phyloP scores from a whole-genome alignment of 2,329 filamentous ascomycete species.

The Penicillium sp. region DNA sequence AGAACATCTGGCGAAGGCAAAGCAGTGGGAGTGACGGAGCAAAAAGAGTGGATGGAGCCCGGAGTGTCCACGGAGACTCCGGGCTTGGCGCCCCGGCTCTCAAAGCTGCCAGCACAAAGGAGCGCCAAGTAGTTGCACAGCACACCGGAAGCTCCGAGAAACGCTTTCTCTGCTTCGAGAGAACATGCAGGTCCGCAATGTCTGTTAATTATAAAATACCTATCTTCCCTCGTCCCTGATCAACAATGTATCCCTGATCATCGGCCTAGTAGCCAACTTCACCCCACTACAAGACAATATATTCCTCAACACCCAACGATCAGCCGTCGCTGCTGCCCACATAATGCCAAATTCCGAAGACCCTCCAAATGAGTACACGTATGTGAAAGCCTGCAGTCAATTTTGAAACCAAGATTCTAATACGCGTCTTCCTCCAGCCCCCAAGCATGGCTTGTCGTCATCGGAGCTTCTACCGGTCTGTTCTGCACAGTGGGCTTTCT shows the following conservation, averaged over 20 bases:
- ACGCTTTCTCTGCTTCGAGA: background rate
- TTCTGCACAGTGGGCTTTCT: slow-evolving; percentile 42
- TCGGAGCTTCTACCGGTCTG: slow-evolving; percentile 29
- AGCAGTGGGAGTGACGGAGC: background rate
- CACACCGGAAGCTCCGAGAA: slow-evolving; percentile 15
- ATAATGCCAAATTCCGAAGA: too few relatives aligned
- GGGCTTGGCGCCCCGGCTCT: background rate
- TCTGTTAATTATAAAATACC: too few relatives aligned
- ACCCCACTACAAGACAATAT: too few relatives aligned
- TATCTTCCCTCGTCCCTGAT: background rate
- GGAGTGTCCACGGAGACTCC: slow-evolving; percentile 29
- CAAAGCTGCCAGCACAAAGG: background rate
- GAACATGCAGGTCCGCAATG: too few relatives aligned
- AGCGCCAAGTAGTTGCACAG: too few relatives aligned
- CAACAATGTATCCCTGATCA: background rate
- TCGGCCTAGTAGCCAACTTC: background rate
- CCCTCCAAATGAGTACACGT: slow-evolving; percentile 27
- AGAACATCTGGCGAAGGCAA: too few relatives aligned
- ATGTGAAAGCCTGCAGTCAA: too few relatives aligned
- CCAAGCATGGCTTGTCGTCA: slow-evolving; percentile 28
- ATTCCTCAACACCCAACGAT: background rate
- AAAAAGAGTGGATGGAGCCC: slow-evolving; percentile 13
- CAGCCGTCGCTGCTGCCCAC: background rate
- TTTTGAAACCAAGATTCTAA: too few relatives aligned
- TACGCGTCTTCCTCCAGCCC: too few relatives aligned